Conservation (phyloP, 441 rosid genomes). For the Gossypium lobatum region DNA sequence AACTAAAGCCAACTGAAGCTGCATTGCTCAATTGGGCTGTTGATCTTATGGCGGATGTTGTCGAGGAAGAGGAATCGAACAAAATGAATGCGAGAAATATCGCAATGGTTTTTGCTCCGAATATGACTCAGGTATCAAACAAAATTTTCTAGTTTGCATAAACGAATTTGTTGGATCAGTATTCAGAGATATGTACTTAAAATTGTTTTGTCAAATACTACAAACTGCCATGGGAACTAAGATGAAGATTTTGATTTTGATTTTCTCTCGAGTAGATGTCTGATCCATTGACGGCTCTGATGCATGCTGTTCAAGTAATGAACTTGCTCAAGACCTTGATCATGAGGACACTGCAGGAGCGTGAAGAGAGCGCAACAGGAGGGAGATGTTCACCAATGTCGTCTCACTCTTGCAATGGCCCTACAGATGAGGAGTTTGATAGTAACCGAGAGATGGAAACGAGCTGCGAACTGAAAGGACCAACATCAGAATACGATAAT, state of each 20-base stretch:
- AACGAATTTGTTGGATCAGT: neutral
- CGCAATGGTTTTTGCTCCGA: slow-evolving; percentile 68
- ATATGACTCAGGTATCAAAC: slow-evolving; percentile 56
- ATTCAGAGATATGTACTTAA: neutral
- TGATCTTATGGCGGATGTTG: slow-evolving; percentile 76
- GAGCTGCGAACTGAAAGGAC: slow-evolving; percentile 59
- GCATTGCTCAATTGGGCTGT: slow-evolving; percentile 70
- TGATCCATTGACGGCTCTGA: slow-evolving; percentile 66
- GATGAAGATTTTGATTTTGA: neutral
- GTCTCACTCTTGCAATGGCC: slow-evolving; percentile 46
- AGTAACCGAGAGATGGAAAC: slow-evolving; percentile 75
- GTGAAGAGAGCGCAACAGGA: slow-evolving; percentile 49
- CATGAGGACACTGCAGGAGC: slow-evolving; percentile 41
- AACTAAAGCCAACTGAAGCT: slow-evolving; percentile 58
- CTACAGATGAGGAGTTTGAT: slow-evolving; percentile 56
- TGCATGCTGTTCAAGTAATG: slow-evolving; percentile 85
- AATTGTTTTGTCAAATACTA: neutral
- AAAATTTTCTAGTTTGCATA: neutral
- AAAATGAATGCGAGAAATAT: slow-evolving; percentile 73
- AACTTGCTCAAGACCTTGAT: slow-evolving; percentile 68
- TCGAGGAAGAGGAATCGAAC: slow-evolving; percentile 62
- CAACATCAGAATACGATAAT: slow-evolving; percentile 43
- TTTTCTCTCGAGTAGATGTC: slow-evolving; percentile 43
- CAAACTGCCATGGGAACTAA: neutral
- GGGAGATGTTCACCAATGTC: slow-evolving; percentile 72